Percentiles rank a stretch among this genome's conserved stretches.
phyloP scores from a whole-genome alignment of 2,329 filamentous ascomycete species.

The Waltergamsia citrina region DNA sequence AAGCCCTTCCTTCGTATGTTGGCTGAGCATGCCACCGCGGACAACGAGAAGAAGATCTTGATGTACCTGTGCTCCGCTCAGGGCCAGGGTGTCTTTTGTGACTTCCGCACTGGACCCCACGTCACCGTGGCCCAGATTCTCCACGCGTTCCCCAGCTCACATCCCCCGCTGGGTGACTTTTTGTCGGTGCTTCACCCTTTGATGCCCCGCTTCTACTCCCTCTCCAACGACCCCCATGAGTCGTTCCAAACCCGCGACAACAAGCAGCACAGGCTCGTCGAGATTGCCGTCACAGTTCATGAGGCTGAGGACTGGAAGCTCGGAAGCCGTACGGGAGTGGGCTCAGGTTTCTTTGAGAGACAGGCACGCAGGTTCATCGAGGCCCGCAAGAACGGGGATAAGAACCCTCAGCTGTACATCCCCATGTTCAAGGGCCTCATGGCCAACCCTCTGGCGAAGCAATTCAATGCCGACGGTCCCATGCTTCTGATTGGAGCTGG shows the following conservation, averaged over 20 bases:
- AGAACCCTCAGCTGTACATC: constrained; percentile 56
- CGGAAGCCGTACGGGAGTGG: constrained; percentile 69
- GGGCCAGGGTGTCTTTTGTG: constrained; percentile 87
- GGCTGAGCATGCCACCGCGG: constrained; percentile 72
- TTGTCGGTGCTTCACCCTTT: constrained; percentile 74
- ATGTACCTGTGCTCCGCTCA: constrained; percentile 79
- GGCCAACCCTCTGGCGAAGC: constrained; percentile 86
- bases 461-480: constrained; percentile 88
- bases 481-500: constrained; percentile 97
- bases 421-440: constrained; percentile 99
- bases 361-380: constrained; percentile 65
- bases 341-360: constrained; percentile 88
- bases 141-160: constrained; percentile 82
- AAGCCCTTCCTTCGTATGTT: constrained; percentile 79
- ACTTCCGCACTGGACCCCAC: constrained; percentile 82
- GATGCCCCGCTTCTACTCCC: constrained; percentile 97
- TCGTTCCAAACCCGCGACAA: constrained; percentile 57
- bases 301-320: constrained; percentile 72
- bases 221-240: constrained; percentile 90
- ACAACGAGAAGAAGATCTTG: constrained; percentile 82
- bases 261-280: constrained; percentile 70
- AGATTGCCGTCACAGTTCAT: constrained; percentile 95
- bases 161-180: constrained; percentile 76
- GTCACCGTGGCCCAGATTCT: constrained; percentile 80
- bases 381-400: constrained; percentile 52